phyloP scores from a whole-genome alignment of 140 eudicot species.

The Bidens hawaiensis region DNA sequence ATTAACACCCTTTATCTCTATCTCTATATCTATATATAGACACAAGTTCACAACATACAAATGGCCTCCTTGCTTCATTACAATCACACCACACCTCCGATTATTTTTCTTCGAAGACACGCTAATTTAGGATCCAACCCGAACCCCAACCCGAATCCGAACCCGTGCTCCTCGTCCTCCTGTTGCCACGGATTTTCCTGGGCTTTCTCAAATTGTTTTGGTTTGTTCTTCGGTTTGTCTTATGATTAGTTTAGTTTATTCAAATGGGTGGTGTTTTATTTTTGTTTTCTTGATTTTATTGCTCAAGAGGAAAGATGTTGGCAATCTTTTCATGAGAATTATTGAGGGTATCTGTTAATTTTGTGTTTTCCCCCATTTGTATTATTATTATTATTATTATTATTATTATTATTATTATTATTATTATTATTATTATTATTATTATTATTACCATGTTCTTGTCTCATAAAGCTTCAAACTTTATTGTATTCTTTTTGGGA shows the following conservation, averaged over 20 bases:
- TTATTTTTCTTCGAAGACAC: conserved; percentile 26
- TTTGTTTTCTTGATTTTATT: conserved; percentile 19
- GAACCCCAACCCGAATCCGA: conserved; percentile 27
- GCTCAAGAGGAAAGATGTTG: conserved; percentile 26
- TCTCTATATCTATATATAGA: conserved; percentile 15
- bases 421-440: neutral
- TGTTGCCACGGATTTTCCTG: conserved; percentile 34
- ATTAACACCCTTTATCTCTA: neutral
- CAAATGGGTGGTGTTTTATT: conserved; percentile 7
- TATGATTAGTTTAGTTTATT: neutral
- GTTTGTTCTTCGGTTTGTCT: neutral
- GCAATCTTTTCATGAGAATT: conserved; percentile 1
- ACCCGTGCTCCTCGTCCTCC: conserved; percentile 31
- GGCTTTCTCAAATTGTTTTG: conserved; percentile 41
- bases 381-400: neutral
- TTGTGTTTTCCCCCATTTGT: neutral
- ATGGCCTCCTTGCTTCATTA: conserved; percentile 44
- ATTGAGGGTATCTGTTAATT: neutral
- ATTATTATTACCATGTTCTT: neutral
- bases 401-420: neutral
- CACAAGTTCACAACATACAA: conserved; percentile 12
- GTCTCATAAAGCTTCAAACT: too few relatives aligned
- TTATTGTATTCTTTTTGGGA: neutral
- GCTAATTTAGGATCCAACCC: conserved; percentile 27
- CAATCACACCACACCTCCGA: conserved; percentile 12